Evolutionary conservation across 148 eudicot species (phyloP), one percentile per base, ranked within the genome.

Genomic region (Chenopodium berlandieri): DNA sequence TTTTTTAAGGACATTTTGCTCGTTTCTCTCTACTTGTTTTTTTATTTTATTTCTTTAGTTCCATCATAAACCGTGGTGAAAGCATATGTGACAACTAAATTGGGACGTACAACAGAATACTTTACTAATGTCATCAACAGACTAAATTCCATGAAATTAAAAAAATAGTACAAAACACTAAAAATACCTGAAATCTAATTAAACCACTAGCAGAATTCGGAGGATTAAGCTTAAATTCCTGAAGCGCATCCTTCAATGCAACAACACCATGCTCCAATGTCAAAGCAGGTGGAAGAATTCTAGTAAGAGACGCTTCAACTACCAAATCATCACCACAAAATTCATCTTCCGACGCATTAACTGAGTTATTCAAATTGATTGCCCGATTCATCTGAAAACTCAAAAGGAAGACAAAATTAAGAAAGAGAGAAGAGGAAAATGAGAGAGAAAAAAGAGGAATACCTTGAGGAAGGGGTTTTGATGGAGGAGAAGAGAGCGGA

Each of bases 111-210:
- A 13, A 13, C 3, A 1, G 16, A 9, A 9, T 50, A 12, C 12
- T 50, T 50, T 50, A 50, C 54, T 50, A 1, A 50, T 48, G 52
- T 7, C 52, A 48, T 48, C 52, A 48, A 48, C 11, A 40, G 0
- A 4, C 44, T 47, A 9, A 50, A 50, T 50, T 50, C 13, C 54
- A 50, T 50, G 3, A 48, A 9, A 48, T 48, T 2, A 40, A 50
- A 50, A 50, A 16, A 50, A 20, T 58, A 58, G 19, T 58, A 56
- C 4, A 56, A 13, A 12, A 56, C 20, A 56, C 20, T 40, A 40
- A 40, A 40, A 25, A 25, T 76, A 94, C 99, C 99, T 94, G 91
- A 87, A 96, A 88, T 83, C 98, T 86, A 52, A 89, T 89, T 87
- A 92, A 87, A 64, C 98, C 99, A 82, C 86, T 87, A n/a, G 84